Percentiles rank a stretch among this genome's conserved stretches.
These are phyloP conservation scores for Anastatica hierochuntica DNA, from an alignment of 345 rosid species.

Conservation along the genomic window DNA sequence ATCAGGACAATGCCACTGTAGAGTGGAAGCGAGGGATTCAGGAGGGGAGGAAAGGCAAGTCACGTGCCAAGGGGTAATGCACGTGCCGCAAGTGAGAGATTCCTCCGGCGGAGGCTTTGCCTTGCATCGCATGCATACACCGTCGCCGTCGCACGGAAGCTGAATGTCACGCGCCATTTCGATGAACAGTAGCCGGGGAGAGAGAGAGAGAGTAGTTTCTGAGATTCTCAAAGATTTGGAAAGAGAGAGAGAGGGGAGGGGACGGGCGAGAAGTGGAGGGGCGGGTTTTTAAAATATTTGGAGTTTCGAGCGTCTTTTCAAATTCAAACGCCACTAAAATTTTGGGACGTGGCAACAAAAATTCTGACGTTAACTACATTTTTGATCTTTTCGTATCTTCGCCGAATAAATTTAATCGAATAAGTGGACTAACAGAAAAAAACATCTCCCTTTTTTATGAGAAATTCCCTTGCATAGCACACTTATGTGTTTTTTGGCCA, in stretches of 20 bases:
- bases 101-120: constrained; percentile 37
- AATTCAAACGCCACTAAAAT: too few species aligned
- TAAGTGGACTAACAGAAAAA: too few species aligned
- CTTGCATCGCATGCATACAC: constrained; percentile 57
- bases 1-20: constrained; percentile 68
- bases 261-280: neutral
- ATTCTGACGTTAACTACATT: too few species aligned
- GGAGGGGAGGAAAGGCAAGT: constrained; percentile 36
- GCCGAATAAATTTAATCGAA: too few species aligned
- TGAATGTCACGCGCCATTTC: constrained; percentile 35
- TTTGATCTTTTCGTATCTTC: too few species aligned
- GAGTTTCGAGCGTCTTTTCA: too few species aligned
- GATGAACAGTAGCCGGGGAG: neutral
- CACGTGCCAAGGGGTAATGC: constrained; percentile 72
- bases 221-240: neutral
- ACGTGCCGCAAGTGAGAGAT: constrained; percentile 41
- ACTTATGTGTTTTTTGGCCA: too few species aligned
- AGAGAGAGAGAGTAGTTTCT: neutral
- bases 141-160: constrained; percentile 61
- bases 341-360: too few species aligned
- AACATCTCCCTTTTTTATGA: too few species aligned
- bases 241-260: neutral
- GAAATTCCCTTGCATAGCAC: too few species aligned
- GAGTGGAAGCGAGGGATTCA: constrained; percentile 35
- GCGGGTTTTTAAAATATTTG: neutral